Evolutionary conservation across 2,329 filamentous ascomycete species (phyloP).

Genomic region (Botrytis cinerea): DNA sequence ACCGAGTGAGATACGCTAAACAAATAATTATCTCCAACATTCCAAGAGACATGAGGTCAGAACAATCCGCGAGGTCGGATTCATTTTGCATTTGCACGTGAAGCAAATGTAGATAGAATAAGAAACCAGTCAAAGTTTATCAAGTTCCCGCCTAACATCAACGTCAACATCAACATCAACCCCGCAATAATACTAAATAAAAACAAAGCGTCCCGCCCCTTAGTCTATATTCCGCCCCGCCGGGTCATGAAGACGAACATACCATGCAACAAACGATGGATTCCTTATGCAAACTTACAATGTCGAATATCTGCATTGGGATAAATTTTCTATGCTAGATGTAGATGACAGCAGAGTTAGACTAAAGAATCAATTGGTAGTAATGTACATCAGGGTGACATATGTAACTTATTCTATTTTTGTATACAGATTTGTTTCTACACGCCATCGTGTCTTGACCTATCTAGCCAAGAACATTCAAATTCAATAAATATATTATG

Average conservation of each 20-base stretch:
- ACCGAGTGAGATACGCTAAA: rapidly evolving
- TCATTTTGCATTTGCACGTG: background rate
- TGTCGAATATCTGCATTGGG: no score
- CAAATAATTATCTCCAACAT: background rate
- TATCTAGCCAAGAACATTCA: no score
- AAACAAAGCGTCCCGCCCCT: background rate
- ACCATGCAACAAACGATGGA: background rate
- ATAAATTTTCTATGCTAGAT: no score
- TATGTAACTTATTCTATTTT: no score
- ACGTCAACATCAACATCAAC: background rate
- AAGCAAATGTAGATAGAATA: background rate
- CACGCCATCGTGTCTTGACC: no score
- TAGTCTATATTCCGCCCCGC: background rate
- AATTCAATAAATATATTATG: no score
- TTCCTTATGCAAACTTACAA: no score
- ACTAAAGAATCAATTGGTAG: no score
- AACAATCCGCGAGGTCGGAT: background rate
- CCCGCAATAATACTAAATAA: background rate
- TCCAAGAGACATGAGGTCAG: rapidly evolving
- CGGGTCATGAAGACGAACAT: no score
- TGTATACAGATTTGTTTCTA: no score
- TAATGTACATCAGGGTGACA: no score
- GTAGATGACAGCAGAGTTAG: rapidly evolving
- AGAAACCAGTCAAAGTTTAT: background rate
- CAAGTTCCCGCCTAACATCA: background rate